phyloP scores from a whole-genome alignment of 768 basidiomycete genomes.

The Lentinus tigrinus region DNA sequence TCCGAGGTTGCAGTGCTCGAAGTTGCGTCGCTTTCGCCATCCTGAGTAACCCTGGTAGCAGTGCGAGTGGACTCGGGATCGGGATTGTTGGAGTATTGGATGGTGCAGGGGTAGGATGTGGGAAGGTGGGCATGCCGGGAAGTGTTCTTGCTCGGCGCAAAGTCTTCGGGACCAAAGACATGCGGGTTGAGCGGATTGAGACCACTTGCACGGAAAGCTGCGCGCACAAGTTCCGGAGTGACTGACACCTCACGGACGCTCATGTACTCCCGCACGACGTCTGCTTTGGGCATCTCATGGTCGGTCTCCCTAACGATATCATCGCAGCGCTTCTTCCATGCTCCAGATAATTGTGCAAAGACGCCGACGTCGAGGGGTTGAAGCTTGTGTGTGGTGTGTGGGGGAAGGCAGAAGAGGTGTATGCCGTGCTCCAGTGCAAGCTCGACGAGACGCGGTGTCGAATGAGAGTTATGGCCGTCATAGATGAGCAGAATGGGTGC shows the following conservation, averaged over 20 bases:
- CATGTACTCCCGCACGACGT: slow-evolving; percentile 15
- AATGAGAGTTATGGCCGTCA: slow-evolving; percentile 46
- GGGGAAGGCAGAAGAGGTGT: slow-evolving; percentile 34
- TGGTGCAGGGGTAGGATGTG: background rate
- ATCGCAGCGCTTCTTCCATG: slow-evolving; percentile 1
- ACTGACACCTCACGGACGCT: background rate
- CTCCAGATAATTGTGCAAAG: slow-evolving; percentile 28
- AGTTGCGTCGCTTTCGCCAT: too few relatives aligned
- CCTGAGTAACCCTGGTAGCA: too few relatives aligned
- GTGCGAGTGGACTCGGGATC: too few relatives aligned
- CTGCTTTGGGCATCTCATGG: background rate
- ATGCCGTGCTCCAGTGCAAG: slow-evolving; percentile 31
- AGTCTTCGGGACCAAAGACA: background rate
- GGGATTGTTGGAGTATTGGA: too few relatives aligned
- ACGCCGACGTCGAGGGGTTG: slow-evolving; percentile 44
- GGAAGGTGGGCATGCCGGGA: background rate
- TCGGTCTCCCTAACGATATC: background rate
- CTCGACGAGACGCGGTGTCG: slow-evolving; percentile 22
- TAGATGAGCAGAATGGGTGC: slow-evolving; percentile 36
- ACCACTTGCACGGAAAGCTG: background rate
- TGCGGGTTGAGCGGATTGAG: background rate
- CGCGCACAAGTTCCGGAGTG: background rate
- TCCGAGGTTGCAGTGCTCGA: too few relatives aligned
- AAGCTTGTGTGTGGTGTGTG: slow-evolving; percentile 42
- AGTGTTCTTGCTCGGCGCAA: background rate